Evolutionary conservation across 2,329 filamentous ascomycete genomes (phyloP).

Genomic region (Fusarium fujikuroi): DNA sequence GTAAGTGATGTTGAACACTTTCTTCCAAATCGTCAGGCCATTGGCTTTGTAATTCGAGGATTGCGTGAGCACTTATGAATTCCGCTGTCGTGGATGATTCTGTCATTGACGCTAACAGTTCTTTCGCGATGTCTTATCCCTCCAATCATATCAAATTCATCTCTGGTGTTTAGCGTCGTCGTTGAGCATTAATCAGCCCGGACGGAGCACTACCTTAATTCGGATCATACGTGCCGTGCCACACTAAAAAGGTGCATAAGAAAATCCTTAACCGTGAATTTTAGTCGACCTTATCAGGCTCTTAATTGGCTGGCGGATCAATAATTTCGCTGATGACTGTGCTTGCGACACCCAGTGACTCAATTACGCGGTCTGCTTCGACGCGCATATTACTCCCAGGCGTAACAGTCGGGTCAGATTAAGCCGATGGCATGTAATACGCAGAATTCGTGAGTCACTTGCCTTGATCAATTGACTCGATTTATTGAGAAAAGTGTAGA

Average conservation of each 20-base stretch:
- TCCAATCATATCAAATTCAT: neutral
- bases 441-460: constrained; percentile 6
- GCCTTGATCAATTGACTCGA: neutral
- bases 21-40: neutral
- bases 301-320: neutral
- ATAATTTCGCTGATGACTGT: constrained; percentile 1
- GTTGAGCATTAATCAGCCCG: neutral
- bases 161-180: neutral
- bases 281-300: too few relatives aligned
- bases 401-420: constrained; percentile 2
- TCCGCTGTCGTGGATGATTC: neutral
- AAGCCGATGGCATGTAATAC: constrained; percentile 2
- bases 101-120: neutral
- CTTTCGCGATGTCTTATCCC: neutral
- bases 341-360: constrained; percentile 9
- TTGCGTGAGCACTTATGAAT: constrained; percentile 12
- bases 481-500: neutral
- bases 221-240: constrained; percentile 3
- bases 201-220: neutral
- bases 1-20: neutral
- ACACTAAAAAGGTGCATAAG: neutral
- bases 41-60: neutral
- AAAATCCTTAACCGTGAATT: neutral
- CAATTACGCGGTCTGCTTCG: constrained; percentile 9
- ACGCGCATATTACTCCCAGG: neutral